phyloP scores from a whole-genome alignment of 495 filamentous ascomycete genomes.

The Daldinia loculata region DNA sequence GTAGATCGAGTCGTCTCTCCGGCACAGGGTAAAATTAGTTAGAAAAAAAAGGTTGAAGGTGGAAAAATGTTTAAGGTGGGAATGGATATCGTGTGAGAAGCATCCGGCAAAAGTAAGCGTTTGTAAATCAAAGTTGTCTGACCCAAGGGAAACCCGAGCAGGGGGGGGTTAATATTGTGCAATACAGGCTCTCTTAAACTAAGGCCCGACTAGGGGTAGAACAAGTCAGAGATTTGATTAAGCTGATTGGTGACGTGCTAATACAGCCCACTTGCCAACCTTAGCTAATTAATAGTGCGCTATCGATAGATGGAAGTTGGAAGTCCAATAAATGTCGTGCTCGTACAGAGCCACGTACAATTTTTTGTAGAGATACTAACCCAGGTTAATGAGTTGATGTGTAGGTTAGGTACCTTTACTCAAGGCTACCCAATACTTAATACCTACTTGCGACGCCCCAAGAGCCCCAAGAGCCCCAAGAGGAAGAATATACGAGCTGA shows the following conservation, averaged over 20 bases:
- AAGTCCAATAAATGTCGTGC: conserved; percentile 8
- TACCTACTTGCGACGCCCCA: conserved; percentile 16
- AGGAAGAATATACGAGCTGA: conserved; percentile 35
- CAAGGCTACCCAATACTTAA: conserved; percentile 3
- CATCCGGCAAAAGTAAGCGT: conserved; percentile 45
- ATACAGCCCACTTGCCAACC: conserved; percentile 21
- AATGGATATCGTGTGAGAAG: conserved; percentile 32
- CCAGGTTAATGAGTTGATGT: not conserved
- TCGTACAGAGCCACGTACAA: not conserved
- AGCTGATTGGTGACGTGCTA: conserved; percentile 33
- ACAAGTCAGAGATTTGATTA: conserved; percentile 32
- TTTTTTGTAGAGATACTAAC: not conserved
- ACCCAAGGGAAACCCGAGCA: conserved; percentile 41
- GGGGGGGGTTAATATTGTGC: conserved; percentile 42
- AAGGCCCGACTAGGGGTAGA: conserved; percentile 41
- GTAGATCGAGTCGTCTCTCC: not conserved
- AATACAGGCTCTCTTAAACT: conserved; percentile 35
- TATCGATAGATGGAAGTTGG: conserved; percentile 19
- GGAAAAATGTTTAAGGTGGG: conserved; percentile 36
- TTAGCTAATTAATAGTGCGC: conserved; percentile 24
- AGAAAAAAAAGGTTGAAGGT: conserved; percentile 26
- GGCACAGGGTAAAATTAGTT: conserved; percentile 1
- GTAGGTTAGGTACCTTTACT: conserved; percentile 12
- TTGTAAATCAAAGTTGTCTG: conserved; percentile 45
- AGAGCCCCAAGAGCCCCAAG: not conserved